These are phyloP conservation scores for Knufia petricola DNA, from an alignment of 2,329 filamentous ascomycete genomes.

Conservation along the genomic window DNA sequence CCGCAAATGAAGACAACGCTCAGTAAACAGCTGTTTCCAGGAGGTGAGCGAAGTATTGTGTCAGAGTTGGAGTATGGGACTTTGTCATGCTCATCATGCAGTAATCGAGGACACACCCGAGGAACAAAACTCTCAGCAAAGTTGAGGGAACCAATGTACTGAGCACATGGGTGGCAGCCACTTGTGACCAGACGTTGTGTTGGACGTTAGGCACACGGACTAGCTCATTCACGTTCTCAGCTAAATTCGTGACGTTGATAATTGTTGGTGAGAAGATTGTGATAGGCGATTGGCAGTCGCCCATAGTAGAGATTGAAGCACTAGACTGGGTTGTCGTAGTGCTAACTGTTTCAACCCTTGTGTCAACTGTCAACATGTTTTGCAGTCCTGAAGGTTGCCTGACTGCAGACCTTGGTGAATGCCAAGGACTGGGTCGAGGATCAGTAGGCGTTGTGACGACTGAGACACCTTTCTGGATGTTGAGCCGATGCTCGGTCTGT, in stretches of 20 bases:
- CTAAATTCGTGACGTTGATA: neutral
- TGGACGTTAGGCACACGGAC: neutral
- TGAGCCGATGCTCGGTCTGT: constrained; percentile 3
- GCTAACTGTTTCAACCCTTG: constrained; percentile 1
- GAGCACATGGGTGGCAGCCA: constrained; percentile 5
- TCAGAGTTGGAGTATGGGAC: neutral
- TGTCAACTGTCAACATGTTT: constrained; percentile 2
- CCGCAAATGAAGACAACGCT: neutral
- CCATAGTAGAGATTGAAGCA: neutral
- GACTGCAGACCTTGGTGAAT: neutral
- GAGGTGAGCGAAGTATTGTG: neutral
- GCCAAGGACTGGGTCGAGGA: neutral
- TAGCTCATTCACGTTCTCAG: neutral
- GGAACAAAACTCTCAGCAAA: constrained; percentile 3
- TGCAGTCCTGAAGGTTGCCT: constrained; percentile 4
- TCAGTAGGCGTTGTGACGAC: constrained; percentile 9
- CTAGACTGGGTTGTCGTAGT: neutral
- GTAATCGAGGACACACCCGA: constrained; percentile 8
- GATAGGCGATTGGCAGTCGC: neutral
- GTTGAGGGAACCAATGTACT: constrained; percentile 6
- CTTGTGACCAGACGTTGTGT: constrained; percentile 5
- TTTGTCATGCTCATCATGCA: constrained; percentile 1
- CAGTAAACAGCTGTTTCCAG: constrained; percentile 2
- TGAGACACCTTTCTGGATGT: neutral
- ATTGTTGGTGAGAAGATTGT: constrained; percentile 8